These are phyloP conservation scores for Amanita pallidorosea DNA, from an alignment of 768 basidiomycete species.

Conservation along the genomic window DNA sequence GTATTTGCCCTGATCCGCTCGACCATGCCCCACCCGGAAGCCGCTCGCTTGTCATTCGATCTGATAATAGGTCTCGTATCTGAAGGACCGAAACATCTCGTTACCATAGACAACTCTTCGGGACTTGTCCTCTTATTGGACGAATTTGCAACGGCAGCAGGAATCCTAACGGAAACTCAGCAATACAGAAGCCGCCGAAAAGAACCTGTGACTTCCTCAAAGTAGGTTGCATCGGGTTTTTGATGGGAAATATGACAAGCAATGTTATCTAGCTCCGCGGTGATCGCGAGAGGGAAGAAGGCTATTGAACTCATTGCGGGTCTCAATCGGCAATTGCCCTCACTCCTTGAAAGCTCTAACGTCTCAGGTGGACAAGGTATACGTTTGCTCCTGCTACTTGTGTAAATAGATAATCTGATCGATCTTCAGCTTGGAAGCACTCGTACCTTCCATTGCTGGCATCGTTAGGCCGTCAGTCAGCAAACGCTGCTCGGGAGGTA, in stretches of 20 bases:
- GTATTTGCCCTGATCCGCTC: constrained; percentile 81
- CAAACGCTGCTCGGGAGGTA: constrained; percentile 75
- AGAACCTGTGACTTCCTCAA: constrained; percentile 37
- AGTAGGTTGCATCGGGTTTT: constrained; percentile 25
- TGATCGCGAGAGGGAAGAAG: constrained; percentile 69
- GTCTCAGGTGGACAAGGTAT: constrained; percentile 33
- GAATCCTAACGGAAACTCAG: constrained; percentile 43
- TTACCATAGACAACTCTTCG: constrained; percentile 70
- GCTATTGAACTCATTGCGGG: constrained; percentile 75
- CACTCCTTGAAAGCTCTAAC: constrained; percentile 41
- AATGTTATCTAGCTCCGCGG: constrained; percentile 44
- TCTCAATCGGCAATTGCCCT: constrained; percentile 55
- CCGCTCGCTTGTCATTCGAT: constrained; percentile 75
- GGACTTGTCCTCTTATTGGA: constrained; percentile 76
- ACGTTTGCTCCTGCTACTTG: not conserved
- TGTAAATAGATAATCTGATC: not conserved
- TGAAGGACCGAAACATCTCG: constrained; percentile 46
- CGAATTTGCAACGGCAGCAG: constrained; percentile 77
- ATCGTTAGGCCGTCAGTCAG: constrained; percentile 70
- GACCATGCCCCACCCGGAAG: constrained; percentile 79
- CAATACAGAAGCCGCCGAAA: constrained; percentile 41
- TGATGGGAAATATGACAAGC: constrained; percentile 3
- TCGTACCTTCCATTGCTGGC: constrained; percentile 66
- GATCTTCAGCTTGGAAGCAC: constrained; percentile 57
- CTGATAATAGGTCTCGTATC: constrained; percentile 57